Percentiles rank a stretch among this genome's conserved stretches.
Conservation (phyloP, 2,329 filamentous ascomycete genomes). For the Anthostomella pinea region DNA sequence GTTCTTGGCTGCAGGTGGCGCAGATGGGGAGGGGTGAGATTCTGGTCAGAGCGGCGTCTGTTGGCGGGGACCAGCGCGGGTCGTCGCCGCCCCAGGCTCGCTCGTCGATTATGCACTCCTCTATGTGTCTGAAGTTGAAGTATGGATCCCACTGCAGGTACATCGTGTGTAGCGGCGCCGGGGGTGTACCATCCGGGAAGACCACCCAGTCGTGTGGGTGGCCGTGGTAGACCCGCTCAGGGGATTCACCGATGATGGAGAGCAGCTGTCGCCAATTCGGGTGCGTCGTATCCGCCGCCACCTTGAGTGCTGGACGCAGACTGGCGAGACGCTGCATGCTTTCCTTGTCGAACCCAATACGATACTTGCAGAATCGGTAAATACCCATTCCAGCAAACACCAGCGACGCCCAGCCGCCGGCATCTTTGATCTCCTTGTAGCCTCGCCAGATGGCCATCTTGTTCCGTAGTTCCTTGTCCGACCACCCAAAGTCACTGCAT, state of each 20-base stretch:
- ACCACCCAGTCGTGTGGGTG: constrained; percentile 54
- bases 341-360: constrained; percentile 49
- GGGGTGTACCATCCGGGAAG: constrained; percentile 36
- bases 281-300: constrained; percentile 51
- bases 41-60: constrained; percentile 21
- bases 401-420: constrained; percentile 53
- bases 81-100: constrained; percentile 47
- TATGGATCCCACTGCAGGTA: constrained; percentile 45
- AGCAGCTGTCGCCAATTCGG: constrained; percentile 52
- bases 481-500: constrained; percentile 52
- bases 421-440: constrained; percentile 57
- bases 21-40: constrained; percentile 34
- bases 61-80: constrained; percentile 40
- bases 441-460: constrained; percentile 51
- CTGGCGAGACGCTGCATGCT: constrained; percentile 45
- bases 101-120: constrained; percentile 48
- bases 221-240: constrained; percentile 40
- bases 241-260: constrained; percentile 42
- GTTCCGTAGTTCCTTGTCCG: constrained; percentile 56
- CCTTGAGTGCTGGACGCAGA: constrained; percentile 46
- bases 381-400: constrained; percentile 57
- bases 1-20: constrained; percentile 43
- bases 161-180: constrained; percentile 43
- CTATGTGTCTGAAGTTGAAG: constrained; percentile 47
- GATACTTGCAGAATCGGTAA: constrained; percentile 60